phyloP scores from a whole-genome alignment of 352 stramenopile species.

The Stephanocyclus meneghinianus region DNA sequence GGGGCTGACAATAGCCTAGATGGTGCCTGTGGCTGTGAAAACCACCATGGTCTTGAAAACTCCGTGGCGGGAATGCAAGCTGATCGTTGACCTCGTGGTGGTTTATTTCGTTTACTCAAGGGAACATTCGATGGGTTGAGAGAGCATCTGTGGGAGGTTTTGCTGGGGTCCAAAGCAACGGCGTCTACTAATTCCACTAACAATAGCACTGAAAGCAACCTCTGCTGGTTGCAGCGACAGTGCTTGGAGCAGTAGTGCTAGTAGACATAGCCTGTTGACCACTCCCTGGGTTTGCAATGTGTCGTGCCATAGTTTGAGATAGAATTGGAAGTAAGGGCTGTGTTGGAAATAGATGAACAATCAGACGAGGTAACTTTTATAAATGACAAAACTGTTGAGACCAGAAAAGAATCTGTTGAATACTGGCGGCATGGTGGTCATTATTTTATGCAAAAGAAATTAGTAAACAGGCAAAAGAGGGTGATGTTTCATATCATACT shows the following conservation, averaged over 20 bases:
- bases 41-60: neutral
- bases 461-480: no score
- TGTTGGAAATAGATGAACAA: no score
- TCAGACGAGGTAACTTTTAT: no score
- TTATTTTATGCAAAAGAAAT: no score
- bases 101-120: constrained; percentile 12
- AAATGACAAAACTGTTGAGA: no score
- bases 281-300: neutral
- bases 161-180: neutral
- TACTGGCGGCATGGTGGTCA: no score
- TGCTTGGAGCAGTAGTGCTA: neutral
- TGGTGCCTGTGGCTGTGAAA: neutral
- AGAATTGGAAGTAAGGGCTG: no score
- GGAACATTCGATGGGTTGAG: neutral
- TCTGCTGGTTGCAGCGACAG: neutral
- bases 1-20: neutral
- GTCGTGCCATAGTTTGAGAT: no score
- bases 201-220: neutral
- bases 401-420: no score
- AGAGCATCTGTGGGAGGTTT: neutral
- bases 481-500: no score
- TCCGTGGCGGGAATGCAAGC: constrained; percentile 8
- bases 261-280: neutral
- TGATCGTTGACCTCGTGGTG: constrained; percentile 22
- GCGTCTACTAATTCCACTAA: neutral